Evolutionary conservation across 1,284 basidiomycete species (phyloP).

Genomic region (Cutaneotrichosporon mucoides): DNA sequence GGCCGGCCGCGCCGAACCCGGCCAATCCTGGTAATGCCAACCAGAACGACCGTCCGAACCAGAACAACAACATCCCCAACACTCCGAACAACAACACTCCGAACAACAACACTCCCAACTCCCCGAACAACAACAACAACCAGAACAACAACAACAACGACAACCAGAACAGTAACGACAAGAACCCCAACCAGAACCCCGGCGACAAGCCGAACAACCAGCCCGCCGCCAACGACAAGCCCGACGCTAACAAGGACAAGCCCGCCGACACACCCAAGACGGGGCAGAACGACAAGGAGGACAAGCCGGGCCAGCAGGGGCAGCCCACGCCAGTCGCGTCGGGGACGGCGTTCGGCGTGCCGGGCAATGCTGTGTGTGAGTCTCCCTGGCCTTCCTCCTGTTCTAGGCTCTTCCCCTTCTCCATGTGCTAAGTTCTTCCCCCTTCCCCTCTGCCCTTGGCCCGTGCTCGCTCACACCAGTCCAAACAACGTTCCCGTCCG

Average conservation of each 20-base stretch:
- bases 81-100: no score
- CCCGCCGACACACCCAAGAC: neutral
- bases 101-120: neutral
- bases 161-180: neutral
- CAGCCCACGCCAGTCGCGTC: neutral
- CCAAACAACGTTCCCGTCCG: constrained; percentile 26
- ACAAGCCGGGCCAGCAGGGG: neutral
- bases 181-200: neutral
- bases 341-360: neutral
- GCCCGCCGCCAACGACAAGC: neutral
- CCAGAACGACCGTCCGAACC: neutral
- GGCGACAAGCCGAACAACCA: neutral
- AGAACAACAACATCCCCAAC: neutral
- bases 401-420: neutral
- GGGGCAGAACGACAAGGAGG: neutral
- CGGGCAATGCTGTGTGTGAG: neutral
- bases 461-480: constrained; percentile 14
- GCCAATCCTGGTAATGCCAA: no score
- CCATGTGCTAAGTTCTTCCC: no score
- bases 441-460: no score
- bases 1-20: no score
- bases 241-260: neutral
- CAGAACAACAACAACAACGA: neutral
- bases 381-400: neutral
- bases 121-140: neutral